A percentile compares a stretch with the other conserved stretches of the same genome.
phyloP scores from a whole-genome alignment of 805 yeast genomes.

The Kluyveromyces lactis region DNA sequence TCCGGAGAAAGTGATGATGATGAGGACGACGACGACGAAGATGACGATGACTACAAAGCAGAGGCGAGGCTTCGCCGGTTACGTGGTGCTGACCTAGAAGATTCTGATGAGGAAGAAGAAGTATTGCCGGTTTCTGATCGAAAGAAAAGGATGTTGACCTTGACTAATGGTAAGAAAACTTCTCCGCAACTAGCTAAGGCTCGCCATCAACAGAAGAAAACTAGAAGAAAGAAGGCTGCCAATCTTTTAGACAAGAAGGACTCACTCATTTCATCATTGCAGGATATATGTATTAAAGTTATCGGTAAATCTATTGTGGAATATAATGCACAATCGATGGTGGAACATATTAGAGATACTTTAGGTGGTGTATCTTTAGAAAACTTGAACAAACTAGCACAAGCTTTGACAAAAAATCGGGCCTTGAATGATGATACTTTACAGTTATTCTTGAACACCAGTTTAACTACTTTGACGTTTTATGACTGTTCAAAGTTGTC shows the following conservation, averaged over 20 bases:
- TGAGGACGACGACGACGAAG: slow-evolving; percentile 18
- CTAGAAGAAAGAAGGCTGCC: slow-evolving; percentile 71
- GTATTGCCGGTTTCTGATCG: slow-evolving; percentile 3
- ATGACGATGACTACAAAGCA: slow-evolving; percentile 8
- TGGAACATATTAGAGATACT: slow-evolving; percentile 39
- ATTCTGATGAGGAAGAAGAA: slow-evolving; percentile 17
- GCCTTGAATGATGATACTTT: slow-evolving; percentile 67
- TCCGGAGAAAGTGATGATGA: not conserved
- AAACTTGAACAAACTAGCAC: slow-evolving; percentile 63
- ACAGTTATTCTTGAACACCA: slow-evolving; percentile 60
- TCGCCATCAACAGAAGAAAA: slow-evolving; percentile 59
- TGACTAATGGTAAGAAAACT: slow-evolving; percentile 30
- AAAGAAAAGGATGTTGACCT: slow-evolving; percentile 10
- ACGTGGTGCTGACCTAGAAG: slow-evolving; percentile 4
- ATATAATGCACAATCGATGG: slow-evolving; percentile 16
- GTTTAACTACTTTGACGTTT: slow-evolving; percentile 50
- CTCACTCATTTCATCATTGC: slow-evolving; percentile 59
- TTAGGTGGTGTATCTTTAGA: slow-evolving; percentile 79
- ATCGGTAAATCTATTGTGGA: slow-evolving; percentile 38
- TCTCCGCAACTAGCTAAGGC: slow-evolving; percentile 35
- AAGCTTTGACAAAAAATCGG: slow-evolving; percentile 74
- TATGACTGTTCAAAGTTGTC: slow-evolving; percentile 90
- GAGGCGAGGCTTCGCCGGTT: slow-evolving; percentile 1
- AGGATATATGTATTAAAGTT: slow-evolving; percentile 70
- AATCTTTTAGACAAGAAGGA: slow-evolving; percentile 71